Conservation (phyloP, 73 alveolate genomes). For the Diophrys sp. region DNA sequence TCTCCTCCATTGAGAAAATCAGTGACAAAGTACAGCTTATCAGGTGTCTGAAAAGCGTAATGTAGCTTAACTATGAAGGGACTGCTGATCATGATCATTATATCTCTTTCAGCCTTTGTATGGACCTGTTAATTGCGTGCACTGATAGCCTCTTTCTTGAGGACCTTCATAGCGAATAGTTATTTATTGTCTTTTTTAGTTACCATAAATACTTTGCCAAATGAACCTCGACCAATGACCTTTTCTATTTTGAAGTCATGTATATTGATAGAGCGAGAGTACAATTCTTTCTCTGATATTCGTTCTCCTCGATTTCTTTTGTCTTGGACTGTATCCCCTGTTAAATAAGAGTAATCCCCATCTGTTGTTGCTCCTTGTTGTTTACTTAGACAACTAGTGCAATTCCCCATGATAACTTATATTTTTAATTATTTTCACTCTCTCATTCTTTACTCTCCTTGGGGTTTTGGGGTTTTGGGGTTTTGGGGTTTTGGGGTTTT, state of each 20-base stretch:
- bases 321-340: background rate
- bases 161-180: slow-evolving; percentile 85
- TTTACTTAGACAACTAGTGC: background rate
- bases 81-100: slow-evolving; percentile 9
- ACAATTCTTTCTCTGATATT: background rate
- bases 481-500: no score
- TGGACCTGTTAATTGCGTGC: slow-evolving; percentile 70
- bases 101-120: slow-evolving; percentile 51
- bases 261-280: slow-evolving; percentile 9
- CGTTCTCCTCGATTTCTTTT: background rate
- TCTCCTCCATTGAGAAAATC: slow-evolving; percentile 80
- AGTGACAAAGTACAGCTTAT: slow-evolving; percentile 58
- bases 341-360: background rate
- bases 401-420: slow-evolving; percentile 1
- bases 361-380: background rate
- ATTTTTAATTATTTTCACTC: no score
- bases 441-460: no score
- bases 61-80: slow-evolving; percentile 29
- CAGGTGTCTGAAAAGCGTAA: slow-evolving; percentile 30
- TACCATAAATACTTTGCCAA: slow-evolving; percentile 90
- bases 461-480: no score
- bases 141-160: slow-evolving; percentile 74
- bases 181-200: slow-evolving; percentile 57
- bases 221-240: slow-evolving; percentile 45
- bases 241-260: slow-evolving; percentile 7